Conservation (phyloP, 805 yeast genomes). For the Candida golubevii region DNA sequence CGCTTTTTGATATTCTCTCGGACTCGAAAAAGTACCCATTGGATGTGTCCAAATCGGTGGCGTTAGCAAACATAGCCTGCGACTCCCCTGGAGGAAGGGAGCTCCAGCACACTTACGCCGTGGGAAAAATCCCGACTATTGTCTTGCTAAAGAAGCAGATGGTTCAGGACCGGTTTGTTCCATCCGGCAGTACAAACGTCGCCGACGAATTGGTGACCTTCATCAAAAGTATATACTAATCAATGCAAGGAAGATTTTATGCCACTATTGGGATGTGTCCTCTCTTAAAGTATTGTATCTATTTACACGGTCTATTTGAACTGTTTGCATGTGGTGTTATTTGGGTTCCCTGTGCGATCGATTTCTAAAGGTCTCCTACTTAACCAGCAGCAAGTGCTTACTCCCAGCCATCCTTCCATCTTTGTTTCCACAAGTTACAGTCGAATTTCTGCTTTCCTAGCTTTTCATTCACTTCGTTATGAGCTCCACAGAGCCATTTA, state of each 20-base stretch:
- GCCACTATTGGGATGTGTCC: too few relatives aligned
- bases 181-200: conserved; percentile 18
- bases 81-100: conserved; percentile 63
- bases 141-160: conserved; percentile 65
- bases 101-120: conserved; percentile 51
- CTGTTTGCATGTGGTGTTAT: too few relatives aligned
- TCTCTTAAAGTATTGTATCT: neutral
- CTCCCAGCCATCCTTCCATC: conserved; percentile 97
- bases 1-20: conserved; percentile 42
- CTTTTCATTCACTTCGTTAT: conserved; percentile 85
- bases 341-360: too few relatives aligned
- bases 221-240: conserved; percentile 22
- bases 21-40: conserved; percentile 21
- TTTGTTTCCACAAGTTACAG: conserved; percentile 83
- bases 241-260: neutral
- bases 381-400: conserved; percentile 20
- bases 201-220: conserved; percentile 31
- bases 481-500: conserved; percentile 91
- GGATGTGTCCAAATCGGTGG: conserved; percentile 42
- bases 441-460: conserved; percentile 83
- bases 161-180: conserved; percentile 36
- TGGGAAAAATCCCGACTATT: conserved; percentile 57
- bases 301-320: neutral
- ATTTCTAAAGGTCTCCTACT: too few relatives aligned
- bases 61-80: conserved; percentile 67